phyloP scores from a whole-genome alignment of 2,329 filamentous ascomycete species.

The Aureobasidium sp. region DNA sequence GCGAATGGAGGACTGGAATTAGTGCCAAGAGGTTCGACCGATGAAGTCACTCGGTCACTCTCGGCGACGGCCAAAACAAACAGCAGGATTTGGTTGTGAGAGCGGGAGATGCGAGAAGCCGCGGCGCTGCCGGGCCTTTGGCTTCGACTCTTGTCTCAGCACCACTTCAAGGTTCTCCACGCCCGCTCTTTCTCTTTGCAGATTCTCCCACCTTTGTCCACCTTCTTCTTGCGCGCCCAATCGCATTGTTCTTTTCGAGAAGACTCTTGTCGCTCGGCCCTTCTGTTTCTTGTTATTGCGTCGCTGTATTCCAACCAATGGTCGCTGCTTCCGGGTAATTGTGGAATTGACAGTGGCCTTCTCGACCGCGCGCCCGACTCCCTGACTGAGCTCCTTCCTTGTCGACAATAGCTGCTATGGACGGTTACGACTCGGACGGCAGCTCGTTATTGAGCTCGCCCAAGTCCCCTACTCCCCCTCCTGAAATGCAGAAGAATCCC shows the following conservation, averaged over 20 bases:
- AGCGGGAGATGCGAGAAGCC: neutral
- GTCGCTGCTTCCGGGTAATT: constrained; percentile 2
- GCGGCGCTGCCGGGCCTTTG: constrained; percentile 2
- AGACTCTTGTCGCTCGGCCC: neutral
- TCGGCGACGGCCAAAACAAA: constrained; percentile 11
- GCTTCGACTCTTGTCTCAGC: constrained; percentile 7
- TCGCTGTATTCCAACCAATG: constrained; percentile 3
- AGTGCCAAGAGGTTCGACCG: neutral
- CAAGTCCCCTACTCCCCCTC: constrained; percentile 31
- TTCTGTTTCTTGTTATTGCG: neutral
- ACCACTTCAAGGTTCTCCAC: constrained; percentile 2
- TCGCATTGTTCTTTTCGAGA: constrained; percentile 2
- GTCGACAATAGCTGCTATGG: constrained; percentile 25
- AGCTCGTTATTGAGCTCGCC: constrained; percentile 37
- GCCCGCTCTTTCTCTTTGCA: neutral
- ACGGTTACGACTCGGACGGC: constrained; percentile 22
- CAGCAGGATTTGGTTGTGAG: constrained; percentile 1
- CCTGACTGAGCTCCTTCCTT: constrained; percentile 14
- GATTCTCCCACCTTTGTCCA: neutral
- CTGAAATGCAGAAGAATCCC: constrained; percentile 22
- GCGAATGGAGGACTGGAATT: neutral
- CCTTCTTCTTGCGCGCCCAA: neutral
- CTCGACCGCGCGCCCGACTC: constrained; percentile 7
- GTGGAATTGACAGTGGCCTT: constrained; percentile 5
- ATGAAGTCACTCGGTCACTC: constrained; percentile 6